Conservation (phyloP, 2,329 filamentous ascomycete genomes). For the Trichoderma atroviride region DNA sequence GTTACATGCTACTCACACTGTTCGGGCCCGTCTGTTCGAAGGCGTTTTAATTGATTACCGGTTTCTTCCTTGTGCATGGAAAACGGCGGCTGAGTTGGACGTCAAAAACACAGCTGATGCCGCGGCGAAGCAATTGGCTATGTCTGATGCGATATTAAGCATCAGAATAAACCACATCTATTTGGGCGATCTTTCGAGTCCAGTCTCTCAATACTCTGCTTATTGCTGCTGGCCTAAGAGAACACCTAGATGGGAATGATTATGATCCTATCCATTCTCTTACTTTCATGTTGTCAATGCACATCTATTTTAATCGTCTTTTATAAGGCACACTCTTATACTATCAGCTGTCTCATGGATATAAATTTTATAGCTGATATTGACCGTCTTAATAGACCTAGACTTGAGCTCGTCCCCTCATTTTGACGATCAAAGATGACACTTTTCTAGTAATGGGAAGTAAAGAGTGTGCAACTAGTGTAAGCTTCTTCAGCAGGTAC, state of each 20-base stretch:
- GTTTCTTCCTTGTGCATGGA: constrained; percentile 4
- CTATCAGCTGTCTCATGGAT: too few relatives aligned
- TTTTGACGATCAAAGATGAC: neutral
- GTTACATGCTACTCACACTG: neutral
- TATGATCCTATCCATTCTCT: neutral
- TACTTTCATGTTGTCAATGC: neutral
- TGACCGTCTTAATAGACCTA: neutral
- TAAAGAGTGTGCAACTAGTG: neutral
- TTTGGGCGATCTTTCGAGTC: neutral
- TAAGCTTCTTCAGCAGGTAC: neutral
- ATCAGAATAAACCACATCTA: constrained; percentile 1
- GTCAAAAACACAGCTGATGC: neutral
- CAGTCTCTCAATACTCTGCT: neutral
- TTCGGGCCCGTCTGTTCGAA: neutral
- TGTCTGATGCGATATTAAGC: constrained; percentile 8
- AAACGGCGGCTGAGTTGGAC: neutral
- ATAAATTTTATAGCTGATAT: neutral
- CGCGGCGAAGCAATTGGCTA: neutral
- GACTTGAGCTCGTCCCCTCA: neutral
- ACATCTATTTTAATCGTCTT: too few relatives aligned
- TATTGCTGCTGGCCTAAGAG: neutral
- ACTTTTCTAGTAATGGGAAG: neutral
- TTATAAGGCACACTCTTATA: too few relatives aligned
- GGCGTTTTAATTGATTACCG: neutral
- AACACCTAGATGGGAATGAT: neutral